These are phyloP conservation scores for Botryotinia narcissicola DNA, from an alignment of 2,329 filamentous ascomycete genomes.

Conservation along the genomic window DNA sequence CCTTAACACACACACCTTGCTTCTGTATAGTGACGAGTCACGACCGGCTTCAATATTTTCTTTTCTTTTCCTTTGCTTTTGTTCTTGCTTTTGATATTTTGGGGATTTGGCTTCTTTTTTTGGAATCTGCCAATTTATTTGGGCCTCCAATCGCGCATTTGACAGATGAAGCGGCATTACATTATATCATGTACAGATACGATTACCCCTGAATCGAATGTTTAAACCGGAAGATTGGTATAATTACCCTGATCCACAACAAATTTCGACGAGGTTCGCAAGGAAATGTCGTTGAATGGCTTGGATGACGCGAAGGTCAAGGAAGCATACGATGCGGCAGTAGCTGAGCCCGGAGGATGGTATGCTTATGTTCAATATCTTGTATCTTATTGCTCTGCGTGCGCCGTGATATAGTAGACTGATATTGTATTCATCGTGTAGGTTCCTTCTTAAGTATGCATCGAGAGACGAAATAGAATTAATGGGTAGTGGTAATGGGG, in stretches of 20 bases:
- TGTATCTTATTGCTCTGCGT: not conserved
- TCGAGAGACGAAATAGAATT: constrained; percentile 85
- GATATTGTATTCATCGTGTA: constrained; percentile 42
- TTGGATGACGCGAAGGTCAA: constrained; percentile 77
- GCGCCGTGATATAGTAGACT: constrained; percentile 21
- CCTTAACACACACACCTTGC: constrained; percentile 1
- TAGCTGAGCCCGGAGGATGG: constrained; percentile 90
- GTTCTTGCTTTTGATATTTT: not conserved
- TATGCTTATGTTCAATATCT: constrained; percentile 42
- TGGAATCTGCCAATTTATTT: constrained; percentile 5
- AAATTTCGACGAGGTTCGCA: constrained; percentile 19
- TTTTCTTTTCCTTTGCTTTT: not conserved
- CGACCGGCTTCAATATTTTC: not conserved
- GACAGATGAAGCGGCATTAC: constrained; percentile 32
- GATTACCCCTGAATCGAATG: constrained; percentile 33
- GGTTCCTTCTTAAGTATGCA: constrained; percentile 92
- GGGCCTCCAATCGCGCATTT: constrained; percentile 3
- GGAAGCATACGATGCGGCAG: constrained; percentile 79
- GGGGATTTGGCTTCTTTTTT: not conserved
- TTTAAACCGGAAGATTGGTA: constrained; percentile 17
- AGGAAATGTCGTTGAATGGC: constrained; percentile 89
- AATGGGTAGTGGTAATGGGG: constrained; percentile 72
- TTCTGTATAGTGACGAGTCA: not conserved
- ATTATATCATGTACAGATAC: constrained; percentile 34
- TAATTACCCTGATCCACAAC: constrained; percentile 11